Evolutionary conservation across 257 asterid species (phyloP).

Genomic region (Ophiorrhiza pumila): DNA sequence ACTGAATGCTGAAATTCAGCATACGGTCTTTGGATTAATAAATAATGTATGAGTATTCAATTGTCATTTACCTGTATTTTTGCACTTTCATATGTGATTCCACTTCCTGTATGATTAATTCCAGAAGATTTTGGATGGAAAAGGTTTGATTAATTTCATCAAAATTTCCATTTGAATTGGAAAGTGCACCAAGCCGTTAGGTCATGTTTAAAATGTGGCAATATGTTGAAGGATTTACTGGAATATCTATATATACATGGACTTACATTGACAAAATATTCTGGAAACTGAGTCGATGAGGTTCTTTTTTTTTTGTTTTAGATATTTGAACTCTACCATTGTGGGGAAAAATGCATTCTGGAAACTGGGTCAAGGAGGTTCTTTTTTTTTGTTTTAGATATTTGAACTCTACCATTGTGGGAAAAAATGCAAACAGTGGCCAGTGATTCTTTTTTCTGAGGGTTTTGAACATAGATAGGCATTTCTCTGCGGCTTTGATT

Average conservation of each 20-base stretch:
- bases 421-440: not conserved
- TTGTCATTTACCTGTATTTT: not conserved
- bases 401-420: not conserved
- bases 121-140: too few species aligned
- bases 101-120: not conserved
- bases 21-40: not conserved
- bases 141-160: too few species aligned
- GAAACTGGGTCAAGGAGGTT: not conserved
- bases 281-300: not conserved
- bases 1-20: not conserved
- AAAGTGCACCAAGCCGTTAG: not conserved
- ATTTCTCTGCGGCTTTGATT: constrained; percentile 9
- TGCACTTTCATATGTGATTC: not conserved
- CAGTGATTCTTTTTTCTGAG: not conserved
- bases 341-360: not conserved
- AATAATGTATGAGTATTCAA: not conserved
- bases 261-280: too few species aligned
- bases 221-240: too few species aligned
- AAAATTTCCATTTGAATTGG: not conserved
- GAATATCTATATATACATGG: too few species aligned
- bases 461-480: not conserved
- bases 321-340: not conserved
- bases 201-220: not conserved
- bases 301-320: not conserved
- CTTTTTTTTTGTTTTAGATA: not conserved